Conservation (phyloP, 225 moss, liverwort and hornwort genomes). For the Sphagnum tenellum region DNA sequence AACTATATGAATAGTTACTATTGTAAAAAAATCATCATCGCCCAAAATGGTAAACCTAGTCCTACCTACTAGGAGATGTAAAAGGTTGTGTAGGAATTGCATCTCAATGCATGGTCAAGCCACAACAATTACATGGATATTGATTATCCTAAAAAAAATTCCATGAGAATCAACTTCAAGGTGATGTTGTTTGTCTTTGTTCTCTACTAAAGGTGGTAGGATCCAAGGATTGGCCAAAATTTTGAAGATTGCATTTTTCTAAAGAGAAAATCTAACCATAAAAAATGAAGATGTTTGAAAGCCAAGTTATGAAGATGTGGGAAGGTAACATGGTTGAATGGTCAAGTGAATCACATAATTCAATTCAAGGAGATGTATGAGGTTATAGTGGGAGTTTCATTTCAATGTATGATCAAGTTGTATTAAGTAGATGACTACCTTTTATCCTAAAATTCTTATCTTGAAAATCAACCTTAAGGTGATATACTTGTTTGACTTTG, state of each 20-base stretch:
- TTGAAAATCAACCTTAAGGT: no score
- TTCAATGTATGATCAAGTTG: no score
- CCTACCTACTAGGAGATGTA: no score
- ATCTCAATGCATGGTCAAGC: constrained; percentile 12
- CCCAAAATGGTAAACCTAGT: no score
- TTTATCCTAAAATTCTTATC: no score
- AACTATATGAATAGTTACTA: no score
- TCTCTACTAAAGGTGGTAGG: constrained; percentile 49
- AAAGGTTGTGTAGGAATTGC: no score
- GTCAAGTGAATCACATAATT: constrained; percentile 64
- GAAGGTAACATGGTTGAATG: constrained; percentile 52
- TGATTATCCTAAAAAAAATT: constrained; percentile 67
- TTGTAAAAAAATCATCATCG: no score
- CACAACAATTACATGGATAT: constrained; percentile 58
- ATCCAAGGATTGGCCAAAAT: constrained; percentile 74
- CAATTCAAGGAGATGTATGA: no score
- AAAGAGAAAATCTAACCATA: constrained; percentile 63
- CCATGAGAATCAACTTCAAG: constrained; percentile 89
- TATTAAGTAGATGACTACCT: no score
- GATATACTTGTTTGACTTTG: no score
- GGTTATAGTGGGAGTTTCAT: no score
- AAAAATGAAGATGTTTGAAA: constrained; percentile 86
- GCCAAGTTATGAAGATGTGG: constrained; percentile 32
- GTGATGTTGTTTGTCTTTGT: constrained; percentile 10
- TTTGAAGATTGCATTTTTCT: constrained; percentile 59